A percentile compares a stretch with the other conserved stretches of the same genome.
These are phyloP conservation scores for Yamadazyma sp. DNA, from an alignment of 1,139 yeast genomes.

Conservation along the genomic window DNA sequence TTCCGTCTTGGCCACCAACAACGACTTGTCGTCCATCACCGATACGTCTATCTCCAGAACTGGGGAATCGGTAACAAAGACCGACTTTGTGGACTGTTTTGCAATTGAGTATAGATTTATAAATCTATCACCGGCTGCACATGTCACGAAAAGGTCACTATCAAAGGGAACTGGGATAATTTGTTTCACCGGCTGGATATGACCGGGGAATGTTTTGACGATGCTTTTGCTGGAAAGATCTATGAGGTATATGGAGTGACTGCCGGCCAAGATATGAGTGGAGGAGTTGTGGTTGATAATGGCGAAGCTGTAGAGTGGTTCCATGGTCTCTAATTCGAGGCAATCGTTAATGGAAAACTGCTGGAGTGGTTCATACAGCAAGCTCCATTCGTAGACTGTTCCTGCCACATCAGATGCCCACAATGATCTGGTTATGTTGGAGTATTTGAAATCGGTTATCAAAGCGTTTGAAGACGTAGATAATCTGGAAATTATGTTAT, in stretches of 20 bases:
- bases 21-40: slow-evolving; percentile 32
- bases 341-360: slow-evolving; percentile 44
- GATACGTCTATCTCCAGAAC: slow-evolving; percentile 47
- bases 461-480: slow-evolving; percentile 51
- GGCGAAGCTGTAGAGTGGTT: slow-evolving; percentile 31
- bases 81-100: slow-evolving; percentile 42
- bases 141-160: slow-evolving; percentile 55
- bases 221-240: slow-evolving; percentile 39
- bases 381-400: slow-evolving; percentile 63
- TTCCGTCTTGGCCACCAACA: slow-evolving; percentile 62
- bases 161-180: slow-evolving; percentile 36
- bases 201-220: slow-evolving; percentile 64
- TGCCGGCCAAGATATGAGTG: slow-evolving; percentile 58
- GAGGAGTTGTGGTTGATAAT: slow-evolving; percentile 35
- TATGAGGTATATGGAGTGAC: slow-evolving; percentile 60
- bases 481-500: slow-evolving; percentile 53
- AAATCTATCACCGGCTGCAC: slow-evolving; percentile 78
- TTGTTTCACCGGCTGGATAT: slow-evolving; percentile 61
- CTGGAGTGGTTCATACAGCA: slow-evolving; percentile 40
- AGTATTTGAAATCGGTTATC: slow-evolving; percentile 53
- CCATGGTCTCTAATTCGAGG: slow-evolving; percentile 31
- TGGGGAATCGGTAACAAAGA: slow-evolving; percentile 68
- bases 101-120: slow-evolving; percentile 64
- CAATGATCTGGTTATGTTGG: slow-evolving; percentile 40
- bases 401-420: slow-evolving; percentile 72